These are phyloP conservation scores for Isochrysis galbana DNA, from an alignment of 78 protist species.

Conservation along the genomic window DNA sequence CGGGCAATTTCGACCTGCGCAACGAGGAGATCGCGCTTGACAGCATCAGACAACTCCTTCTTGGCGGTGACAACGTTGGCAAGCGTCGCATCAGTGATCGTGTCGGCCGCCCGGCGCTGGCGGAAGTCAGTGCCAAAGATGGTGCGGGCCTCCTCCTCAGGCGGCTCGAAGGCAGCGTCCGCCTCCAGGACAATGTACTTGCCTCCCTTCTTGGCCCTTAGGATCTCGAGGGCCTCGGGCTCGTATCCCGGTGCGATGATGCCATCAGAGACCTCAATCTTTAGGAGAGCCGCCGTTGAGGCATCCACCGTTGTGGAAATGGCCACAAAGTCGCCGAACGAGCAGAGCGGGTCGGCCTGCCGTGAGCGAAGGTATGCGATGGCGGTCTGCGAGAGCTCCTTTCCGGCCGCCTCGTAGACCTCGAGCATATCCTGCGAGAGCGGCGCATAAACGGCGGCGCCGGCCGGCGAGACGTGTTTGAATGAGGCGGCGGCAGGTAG, in stretches of 20 bases:
- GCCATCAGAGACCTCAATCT: constrained; percentile 71
- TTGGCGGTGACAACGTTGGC: constrained; percentile 35
- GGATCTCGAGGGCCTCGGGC: constrained; percentile 71
- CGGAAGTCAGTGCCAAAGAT: not conserved
- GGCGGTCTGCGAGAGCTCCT: constrained; percentile 52
- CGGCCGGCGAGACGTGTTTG: constrained; percentile 86
- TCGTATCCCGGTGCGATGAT: constrained; percentile 75
- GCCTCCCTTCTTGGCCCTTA: constrained; percentile 73
- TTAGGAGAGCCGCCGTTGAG: constrained; percentile 67
- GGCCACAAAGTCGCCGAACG: constrained; percentile 80
- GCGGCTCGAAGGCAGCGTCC: constrained; percentile 24
- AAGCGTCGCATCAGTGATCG: constrained; percentile 19
- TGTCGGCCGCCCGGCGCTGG: constrained; percentile 55
- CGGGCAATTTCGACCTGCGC: constrained; percentile 49
- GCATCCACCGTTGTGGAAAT: constrained; percentile 66
- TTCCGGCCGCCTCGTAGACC: constrained; percentile 66
- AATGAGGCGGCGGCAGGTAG: constrained; percentile 87
- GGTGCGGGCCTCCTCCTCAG: not conserved
- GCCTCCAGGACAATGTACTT: constrained; percentile 58
- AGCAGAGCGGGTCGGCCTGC: constrained; percentile 56
- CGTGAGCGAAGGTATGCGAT: constrained; percentile 80
- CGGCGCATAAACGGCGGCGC: constrained; percentile 56
- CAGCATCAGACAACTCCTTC: constrained; percentile 56
- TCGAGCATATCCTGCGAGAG: constrained; percentile 41
- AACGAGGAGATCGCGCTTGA: constrained; percentile 62